Evolutionary conservation across 257 asterid genomes (phyloP).

Genomic region (Eucommia ulmoides): DNA sequence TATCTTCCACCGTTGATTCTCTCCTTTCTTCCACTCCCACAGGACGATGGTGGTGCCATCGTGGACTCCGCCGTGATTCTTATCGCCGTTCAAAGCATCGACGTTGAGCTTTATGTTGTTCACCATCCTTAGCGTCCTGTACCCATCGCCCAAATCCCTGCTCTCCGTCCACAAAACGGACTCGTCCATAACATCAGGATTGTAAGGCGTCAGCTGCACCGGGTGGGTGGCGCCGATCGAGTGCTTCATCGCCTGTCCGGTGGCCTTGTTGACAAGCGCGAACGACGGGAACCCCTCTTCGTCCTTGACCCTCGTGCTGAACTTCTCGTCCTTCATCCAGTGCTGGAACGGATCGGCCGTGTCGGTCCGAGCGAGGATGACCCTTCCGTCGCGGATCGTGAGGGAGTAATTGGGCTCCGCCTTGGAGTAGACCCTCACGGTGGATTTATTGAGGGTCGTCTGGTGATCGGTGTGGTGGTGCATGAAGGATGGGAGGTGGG

Average conservation of each 20-base stretch:
- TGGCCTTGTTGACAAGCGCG: constrained; percentile 56
- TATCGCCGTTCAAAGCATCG: constrained; percentile 78
- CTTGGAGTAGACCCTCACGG: constrained; percentile 52
- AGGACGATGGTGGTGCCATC: constrained; percentile 74
- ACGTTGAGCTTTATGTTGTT: constrained; percentile 63
- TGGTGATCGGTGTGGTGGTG: constrained; percentile 11
- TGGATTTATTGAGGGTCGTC: constrained; percentile 23
- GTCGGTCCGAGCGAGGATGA: constrained; percentile 48
- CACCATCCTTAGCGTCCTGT: constrained; percentile 69
- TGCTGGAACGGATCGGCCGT: constrained; percentile 68
- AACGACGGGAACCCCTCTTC: constrained; percentile 71
- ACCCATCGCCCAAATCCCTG: constrained; percentile 69
- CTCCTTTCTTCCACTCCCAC: constrained; percentile 97
- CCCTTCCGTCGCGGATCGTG: constrained; percentile 64
- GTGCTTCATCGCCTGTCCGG: constrained; percentile 65
- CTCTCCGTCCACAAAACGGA: constrained; percentile 87
- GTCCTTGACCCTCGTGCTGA: constrained; percentile 57
- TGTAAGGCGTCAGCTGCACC: constrained; percentile 47
- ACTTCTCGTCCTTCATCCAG: constrained; percentile 61
- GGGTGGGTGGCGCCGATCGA: constrained; percentile 42
- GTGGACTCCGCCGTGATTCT: constrained; percentile 73
- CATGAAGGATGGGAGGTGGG: constrained; percentile 16
- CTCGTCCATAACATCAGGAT: constrained; percentile 59
- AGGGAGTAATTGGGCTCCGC: constrained; percentile 57
- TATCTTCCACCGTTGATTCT: constrained; percentile 86